Evolutionary conservation across 208 protist species (phyloP), one percentile per base, ranked within the genome.

Genomic region (Lotmaria passim): DNA sequence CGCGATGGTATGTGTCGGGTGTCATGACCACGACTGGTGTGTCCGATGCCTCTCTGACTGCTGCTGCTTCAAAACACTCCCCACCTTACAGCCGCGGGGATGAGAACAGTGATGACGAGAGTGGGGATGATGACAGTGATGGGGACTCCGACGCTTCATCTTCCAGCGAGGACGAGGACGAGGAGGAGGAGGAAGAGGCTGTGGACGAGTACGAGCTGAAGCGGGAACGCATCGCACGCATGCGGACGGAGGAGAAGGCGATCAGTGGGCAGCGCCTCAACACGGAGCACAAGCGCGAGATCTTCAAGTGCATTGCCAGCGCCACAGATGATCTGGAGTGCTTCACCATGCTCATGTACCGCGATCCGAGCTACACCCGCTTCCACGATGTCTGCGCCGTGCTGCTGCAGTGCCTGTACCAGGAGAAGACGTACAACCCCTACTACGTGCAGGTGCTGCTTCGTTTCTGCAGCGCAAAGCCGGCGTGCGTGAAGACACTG

Each of bases 341-440:
- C 74, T 95, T 92, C 61, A 84, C 60, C 44, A 66, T 90, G 66
- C 87, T 95, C 51, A 90, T 93, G 83, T 76, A 90, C 53, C 84
- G 87, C 23, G 87, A 93, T 62, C 83, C 81, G 24, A 67, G 80
- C 34, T 86, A 85, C 72, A 82, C 65, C n/a, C 85, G 81, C 36
- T 81, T 91, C 23, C 82, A 89, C 69, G 87, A 93, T 51, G 75
- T 82, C 21, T 81, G 81, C 61, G 39, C 69, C 14, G 85, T 93
- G 39, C 62, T 93, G 28, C 47, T 95, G 30, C 90, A 95, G 75
- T 92, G 85, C 65, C 75, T 69, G 31, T 83, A 65, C 30, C 87
- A 93, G 47, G 87, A 95, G 58, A 77, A 79, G 59, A 47, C 24
- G 7, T 93, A 87, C 70, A 95, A 95, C 68, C 60, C 69, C 2